phyloP scores from a whole-genome alignment of 371 early-diverging fungal species.

The Sporodiniella umbellata region DNA sequence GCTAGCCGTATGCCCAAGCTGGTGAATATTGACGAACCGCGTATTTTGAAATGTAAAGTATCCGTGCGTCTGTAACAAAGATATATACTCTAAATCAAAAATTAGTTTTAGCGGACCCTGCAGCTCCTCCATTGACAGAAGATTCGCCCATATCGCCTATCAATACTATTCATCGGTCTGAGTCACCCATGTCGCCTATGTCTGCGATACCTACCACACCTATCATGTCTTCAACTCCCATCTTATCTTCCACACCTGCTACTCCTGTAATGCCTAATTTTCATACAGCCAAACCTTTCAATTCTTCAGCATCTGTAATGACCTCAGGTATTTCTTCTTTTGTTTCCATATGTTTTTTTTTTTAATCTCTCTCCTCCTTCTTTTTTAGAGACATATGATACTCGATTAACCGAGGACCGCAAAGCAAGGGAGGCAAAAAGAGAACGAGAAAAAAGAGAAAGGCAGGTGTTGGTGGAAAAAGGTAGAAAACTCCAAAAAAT shows the following conservation, averaged over 20 bases:
- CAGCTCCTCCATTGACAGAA: constrained; percentile 14
- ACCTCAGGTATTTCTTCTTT: too few relatives aligned
- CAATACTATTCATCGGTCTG: neutral
- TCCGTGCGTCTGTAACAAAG: neutral
- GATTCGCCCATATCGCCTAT: constrained; percentile 7
- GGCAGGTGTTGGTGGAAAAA: constrained; percentile 27
- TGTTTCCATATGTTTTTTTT: too few relatives aligned
- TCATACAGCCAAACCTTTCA: neutral
- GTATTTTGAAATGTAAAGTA: constrained; percentile 37
- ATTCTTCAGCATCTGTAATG: neutral
- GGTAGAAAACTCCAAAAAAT: too few relatives aligned
- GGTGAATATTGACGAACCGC: constrained; percentile 44
- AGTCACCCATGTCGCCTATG: neutral
- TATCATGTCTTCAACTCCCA: neutral
- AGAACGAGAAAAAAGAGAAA: constrained; percentile 41
- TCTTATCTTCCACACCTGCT: neutral
- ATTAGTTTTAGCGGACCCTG: constrained; percentile 21
- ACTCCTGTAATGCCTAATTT: neutral
- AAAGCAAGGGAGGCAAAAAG: constrained; percentile 29
- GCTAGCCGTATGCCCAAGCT: constrained; percentile 37
- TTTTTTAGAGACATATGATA: neutral
- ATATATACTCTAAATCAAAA: neutral
- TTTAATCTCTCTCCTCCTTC: too few relatives aligned
- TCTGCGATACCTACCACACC: neutral
- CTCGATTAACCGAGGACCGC: constrained; percentile 21